Base-by-base conservation (phyloP, 441 rosid species). In the Arabidopsis lyrata region DNA sequence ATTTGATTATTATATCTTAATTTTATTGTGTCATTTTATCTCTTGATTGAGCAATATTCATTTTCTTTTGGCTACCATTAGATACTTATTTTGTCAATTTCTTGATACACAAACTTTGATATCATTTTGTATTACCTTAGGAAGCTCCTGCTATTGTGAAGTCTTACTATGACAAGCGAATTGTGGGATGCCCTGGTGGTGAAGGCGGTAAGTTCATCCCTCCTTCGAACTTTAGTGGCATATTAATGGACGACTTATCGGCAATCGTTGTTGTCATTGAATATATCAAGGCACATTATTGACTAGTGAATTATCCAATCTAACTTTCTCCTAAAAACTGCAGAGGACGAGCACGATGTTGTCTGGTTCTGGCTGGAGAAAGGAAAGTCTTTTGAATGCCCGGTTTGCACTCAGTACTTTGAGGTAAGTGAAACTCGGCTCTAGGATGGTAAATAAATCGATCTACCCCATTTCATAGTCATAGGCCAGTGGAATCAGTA, bases 341-440 rank as follows among this genome's bases (percentile, higher is more conserved):
- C 84, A 95, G 98, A 95, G 88, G 98, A 95, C 39, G 98, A 93
- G 73, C 99, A 95, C 69, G 98, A 95, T 54, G 93, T 91, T 56
- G 97, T 93, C 60, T 95, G 99, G 98, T 95, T 93, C 82, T 91
- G 98, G 98, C 87, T 95, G 84, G 87, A 90, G 88, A 95, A 95
- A 80, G 98, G 88, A 85, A 84, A 86, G 84, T 85, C 91, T 2
- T 81, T 81, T 57, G 97, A 91, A 78, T 93, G 99, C 82, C 98
- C 97, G 1, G 98, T 93, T 65, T 95, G 99, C 81, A 38, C 93
- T 2, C 99, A 91, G 74, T 83, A 88, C 83, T 93, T 95, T 80
- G 92, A 83, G 90, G 99, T 95, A 75, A 84, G 87, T 39, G 49
- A 11, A 20, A 31, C 9, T 42, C 16, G 14, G 8, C 22, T 38